phyloP scores from a whole-genome alignment of 2,329 filamentous ascomycete genomes.

The Nothomitra cinnamomea region DNA sequence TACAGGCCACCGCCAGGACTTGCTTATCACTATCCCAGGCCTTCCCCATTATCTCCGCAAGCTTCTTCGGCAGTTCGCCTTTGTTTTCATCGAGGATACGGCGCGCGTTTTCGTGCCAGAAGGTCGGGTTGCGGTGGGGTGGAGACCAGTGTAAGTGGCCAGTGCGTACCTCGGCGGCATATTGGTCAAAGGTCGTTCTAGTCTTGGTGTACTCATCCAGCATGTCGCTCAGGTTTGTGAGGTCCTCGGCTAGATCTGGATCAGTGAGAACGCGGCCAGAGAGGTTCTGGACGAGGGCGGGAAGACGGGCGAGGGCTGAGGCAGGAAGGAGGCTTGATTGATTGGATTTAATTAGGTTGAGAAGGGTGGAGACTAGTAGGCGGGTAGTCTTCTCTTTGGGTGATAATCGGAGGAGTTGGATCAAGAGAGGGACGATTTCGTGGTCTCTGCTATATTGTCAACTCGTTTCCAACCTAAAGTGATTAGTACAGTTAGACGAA shows the following conservation, averaged over 20 bases:
- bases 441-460: slow-evolving; percentile 51
- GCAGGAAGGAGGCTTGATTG: slow-evolving; percentile 55
- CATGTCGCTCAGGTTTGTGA: slow-evolving; percentile 31
- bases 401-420: slow-evolving; percentile 78
- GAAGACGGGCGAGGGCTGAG: slow-evolving; percentile 73
- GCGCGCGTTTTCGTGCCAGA: slow-evolving; percentile 84
- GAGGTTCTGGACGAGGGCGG: slow-evolving; percentile 39
- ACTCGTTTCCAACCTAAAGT: background rate
- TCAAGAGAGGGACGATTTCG: slow-evolving; percentile 80
- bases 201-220: slow-evolving; percentile 29
- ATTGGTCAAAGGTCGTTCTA: slow-evolving; percentile 47
- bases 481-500: slow-evolving; percentile 27
- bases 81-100: slow-evolving; percentile 73
- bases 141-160: slow-evolving; percentile 88
- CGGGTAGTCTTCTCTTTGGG: slow-evolving; percentile 97
- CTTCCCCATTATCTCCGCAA: slow-evolving; percentile 74
- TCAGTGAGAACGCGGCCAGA: slow-evolving; percentile 33
- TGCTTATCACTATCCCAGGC: slow-evolving; percentile 71
- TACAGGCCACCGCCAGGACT: slow-evolving; percentile 82
- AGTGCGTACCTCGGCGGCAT: slow-evolving; percentile 66
- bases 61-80: slow-evolving; percentile 58
- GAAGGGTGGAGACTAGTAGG: slow-evolving; percentile 72
- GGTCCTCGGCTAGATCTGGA: slow-evolving; percentile 30
- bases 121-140: slow-evolving; percentile 68
- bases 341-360: slow-evolving; percentile 68